phyloP scores from a whole-genome alignment of 2,329 filamentous ascomycete genomes.

The Neocatenulostroma microsporum region DNA sequence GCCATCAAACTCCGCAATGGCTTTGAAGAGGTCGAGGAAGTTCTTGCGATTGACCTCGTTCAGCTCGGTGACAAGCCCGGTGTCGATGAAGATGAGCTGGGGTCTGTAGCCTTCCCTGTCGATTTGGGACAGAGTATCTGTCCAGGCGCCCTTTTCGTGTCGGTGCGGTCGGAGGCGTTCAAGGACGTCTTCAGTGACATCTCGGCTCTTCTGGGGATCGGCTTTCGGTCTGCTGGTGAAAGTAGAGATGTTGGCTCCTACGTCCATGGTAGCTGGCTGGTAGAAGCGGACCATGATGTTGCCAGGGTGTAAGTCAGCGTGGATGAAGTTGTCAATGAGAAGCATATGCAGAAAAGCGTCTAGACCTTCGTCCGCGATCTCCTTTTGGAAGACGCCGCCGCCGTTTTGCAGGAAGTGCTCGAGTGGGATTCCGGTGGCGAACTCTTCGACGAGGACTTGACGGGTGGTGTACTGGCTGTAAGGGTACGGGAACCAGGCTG shows the following conservation, averaged over 20 bases:
- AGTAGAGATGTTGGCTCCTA: slow-evolving; percentile 31
- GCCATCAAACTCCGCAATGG: slow-evolving; percentile 92
- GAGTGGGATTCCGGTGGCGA: slow-evolving; percentile 86
- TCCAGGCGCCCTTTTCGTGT: slow-evolving; percentile 59
- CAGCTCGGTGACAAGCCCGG: slow-evolving; percentile 87
- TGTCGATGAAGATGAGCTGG: slow-evolving; percentile 95
- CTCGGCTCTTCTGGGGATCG: slow-evolving; percentile 46
- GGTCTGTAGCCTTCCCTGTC: slow-evolving; percentile 84
- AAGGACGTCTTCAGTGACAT: slow-evolving; percentile 83
- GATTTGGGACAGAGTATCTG: slow-evolving; percentile 63
- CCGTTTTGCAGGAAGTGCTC: slow-evolving; percentile 86
- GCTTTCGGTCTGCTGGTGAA: slow-evolving; percentile 21
- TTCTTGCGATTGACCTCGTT: slow-evolving; percentile 80
- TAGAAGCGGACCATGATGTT: slow-evolving; percentile 99
- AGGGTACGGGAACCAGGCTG: slow-evolving; percentile 94
- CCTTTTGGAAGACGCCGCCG: slow-evolving; percentile 83
- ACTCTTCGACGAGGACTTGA: slow-evolving; percentile 89
- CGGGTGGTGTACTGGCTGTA: slow-evolving; percentile 89
- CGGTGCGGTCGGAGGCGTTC: slow-evolving; percentile 68
- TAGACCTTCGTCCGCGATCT: slow-evolving; percentile 89
- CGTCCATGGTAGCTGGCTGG: slow-evolving; percentile 63
- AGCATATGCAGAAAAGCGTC: slow-evolving; percentile 97
- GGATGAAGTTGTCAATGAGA: slow-evolving; percentile 93
- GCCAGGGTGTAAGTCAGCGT: slow-evolving; percentile 90
- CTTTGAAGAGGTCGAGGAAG: slow-evolving; percentile 91